Percentiles rank a stretch among this genome's conserved stretches.
Evolutionary conservation across 75 land plant species (phyloP).

Genomic region (Chamaecyparis obtusa): DNA sequence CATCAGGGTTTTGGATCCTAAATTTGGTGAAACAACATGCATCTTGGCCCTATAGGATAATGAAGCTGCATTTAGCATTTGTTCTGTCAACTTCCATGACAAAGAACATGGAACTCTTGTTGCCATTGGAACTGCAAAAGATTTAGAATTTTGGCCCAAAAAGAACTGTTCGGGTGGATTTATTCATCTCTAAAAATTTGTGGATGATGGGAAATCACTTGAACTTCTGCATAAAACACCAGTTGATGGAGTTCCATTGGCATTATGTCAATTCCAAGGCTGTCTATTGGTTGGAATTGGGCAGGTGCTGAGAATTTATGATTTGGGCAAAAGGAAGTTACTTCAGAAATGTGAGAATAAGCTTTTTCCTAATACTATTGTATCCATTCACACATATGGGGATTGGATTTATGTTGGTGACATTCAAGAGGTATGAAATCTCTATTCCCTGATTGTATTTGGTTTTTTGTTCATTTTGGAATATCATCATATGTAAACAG

Average conservation of each 20-base stretch:
- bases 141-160: conserved; percentile 88
- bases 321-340: conserved; percentile 86
- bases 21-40: conserved; percentile 73
- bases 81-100: conserved; percentile 93
- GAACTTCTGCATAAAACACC: conserved; percentile 96
- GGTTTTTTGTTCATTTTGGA: too few species aligned
- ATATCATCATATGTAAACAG: too few species aligned
- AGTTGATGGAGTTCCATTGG: conserved; percentile 94
- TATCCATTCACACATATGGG: conserved; percentile 89
- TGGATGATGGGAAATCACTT: conserved; percentile 84
- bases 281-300: conserved; percentile 94
- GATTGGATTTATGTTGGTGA: conserved; percentile 99
- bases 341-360: conserved; percentile 98
- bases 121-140: conserved; percentile 94
- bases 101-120: conserved; percentile 83
- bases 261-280: conserved; percentile 95
- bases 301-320: conserved; percentile 82
- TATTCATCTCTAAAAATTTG: conserved; percentile 87
- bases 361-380: conserved; percentile 88
- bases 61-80: conserved; percentile 96
- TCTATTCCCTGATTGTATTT: background rate
- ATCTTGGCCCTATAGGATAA: conserved; percentile 92
- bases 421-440: conserved; percentile 84
- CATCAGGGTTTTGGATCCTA: conserved; percentile 91
- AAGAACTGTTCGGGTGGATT: conserved; percentile 55